Conservation (phyloP, 345 rosid genomes). For the Bretschneidera sinensis region DNA sequence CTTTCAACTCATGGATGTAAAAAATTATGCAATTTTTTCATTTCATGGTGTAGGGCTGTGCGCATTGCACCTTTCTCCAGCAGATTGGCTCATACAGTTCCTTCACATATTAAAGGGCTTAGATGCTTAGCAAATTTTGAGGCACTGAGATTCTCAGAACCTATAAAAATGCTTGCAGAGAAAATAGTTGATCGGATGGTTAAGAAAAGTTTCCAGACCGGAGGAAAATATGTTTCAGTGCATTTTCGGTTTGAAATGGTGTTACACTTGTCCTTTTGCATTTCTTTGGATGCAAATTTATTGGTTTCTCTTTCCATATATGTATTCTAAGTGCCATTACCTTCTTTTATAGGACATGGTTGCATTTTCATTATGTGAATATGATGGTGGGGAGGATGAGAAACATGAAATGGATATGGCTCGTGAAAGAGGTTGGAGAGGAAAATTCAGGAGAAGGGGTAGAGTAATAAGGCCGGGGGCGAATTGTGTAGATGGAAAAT, state of each 20-base stretch:
- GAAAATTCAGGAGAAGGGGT: conserved; percentile 88
- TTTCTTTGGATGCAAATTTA: background rate
- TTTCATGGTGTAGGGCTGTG: conserved; percentile 67
- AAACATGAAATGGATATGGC: conserved; percentile 88
- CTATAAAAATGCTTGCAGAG: conserved; percentile 81
- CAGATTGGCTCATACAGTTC: conserved; percentile 85
- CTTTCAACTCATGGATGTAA: background rate
- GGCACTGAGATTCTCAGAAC: conserved; percentile 77
- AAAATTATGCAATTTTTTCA: background rate
- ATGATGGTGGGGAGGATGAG: conserved; percentile 90
- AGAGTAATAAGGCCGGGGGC: conserved; percentile 85
- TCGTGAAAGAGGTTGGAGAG: conserved; percentile 94
- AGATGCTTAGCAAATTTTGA: conserved; percentile 89
- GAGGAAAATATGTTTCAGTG: conserved; percentile 87
- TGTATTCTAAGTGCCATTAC: conserved; percentile 4
- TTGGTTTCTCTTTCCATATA: conserved; percentile 3
- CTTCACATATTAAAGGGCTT: conserved; percentile 67
- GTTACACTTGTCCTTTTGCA: conserved; percentile 13
- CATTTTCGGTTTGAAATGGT: conserved; percentile 98
- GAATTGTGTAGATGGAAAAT: conserved; percentile 89
- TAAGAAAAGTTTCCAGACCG: conserved; percentile 50
- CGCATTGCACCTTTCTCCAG: conserved; percentile 97
- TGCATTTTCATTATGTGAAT: conserved; percentile 96
- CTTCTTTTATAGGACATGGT: conserved; percentile 80
- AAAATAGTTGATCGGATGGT: conserved; percentile 89